A percentile compares a stretch with the other conserved stretches of the same genome.
Evolutionary conservation across 805 yeast genomes (phyloP).

Genomic region (Candida parachauliodes): DNA sequence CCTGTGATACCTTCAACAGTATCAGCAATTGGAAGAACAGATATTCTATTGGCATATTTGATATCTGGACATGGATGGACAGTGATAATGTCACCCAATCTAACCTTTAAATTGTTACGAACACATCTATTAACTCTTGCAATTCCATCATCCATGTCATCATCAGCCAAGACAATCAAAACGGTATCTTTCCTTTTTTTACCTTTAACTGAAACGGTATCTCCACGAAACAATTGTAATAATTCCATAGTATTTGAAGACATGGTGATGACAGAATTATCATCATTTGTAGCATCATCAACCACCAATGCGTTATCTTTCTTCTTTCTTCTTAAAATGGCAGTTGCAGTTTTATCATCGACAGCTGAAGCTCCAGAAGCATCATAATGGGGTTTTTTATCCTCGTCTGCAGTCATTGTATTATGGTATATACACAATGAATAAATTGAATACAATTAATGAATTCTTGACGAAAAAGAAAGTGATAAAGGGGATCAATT

Average conservation of each 20-base stretch:
- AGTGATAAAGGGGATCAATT: not conserved
- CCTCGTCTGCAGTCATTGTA: slow-evolving; percentile 15
- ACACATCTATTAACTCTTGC: slow-evolving; percentile 94
- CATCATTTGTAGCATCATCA: slow-evolving; percentile 96
- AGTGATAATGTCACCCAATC: slow-evolving; percentile 89
- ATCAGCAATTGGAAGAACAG: slow-evolving; percentile 95
- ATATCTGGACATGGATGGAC: slow-evolving; percentile 97
- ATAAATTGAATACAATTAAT: too few species aligned
- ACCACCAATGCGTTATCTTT: slow-evolving; percentile 92
- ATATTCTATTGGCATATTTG: slow-evolving; percentile 92
- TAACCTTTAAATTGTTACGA: slow-evolving; percentile 88
- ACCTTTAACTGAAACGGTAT: slow-evolving; percentile 95
- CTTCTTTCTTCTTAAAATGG: slow-evolving; percentile 95
- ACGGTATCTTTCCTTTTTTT: slow-evolving; percentile 98
- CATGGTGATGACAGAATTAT: slow-evolving; percentile 94
- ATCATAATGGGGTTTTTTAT: slow-evolving; percentile 39
- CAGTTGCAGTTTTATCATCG: slow-evolving; percentile 86
- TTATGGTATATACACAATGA: too few species aligned
- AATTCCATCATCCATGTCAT: slow-evolving; percentile 93
- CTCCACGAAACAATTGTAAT: slow-evolving; percentile 94
- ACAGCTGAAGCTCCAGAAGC: slow-evolving; percentile 64
- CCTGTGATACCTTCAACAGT: slow-evolving; percentile 98
- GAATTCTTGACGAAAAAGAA: not conserved
- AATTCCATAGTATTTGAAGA: slow-evolving; percentile 93
- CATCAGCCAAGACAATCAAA: slow-evolving; percentile 91